phyloP scores from a whole-genome alignment of 805 yeast genomes.

The Candida anglica region DNA sequence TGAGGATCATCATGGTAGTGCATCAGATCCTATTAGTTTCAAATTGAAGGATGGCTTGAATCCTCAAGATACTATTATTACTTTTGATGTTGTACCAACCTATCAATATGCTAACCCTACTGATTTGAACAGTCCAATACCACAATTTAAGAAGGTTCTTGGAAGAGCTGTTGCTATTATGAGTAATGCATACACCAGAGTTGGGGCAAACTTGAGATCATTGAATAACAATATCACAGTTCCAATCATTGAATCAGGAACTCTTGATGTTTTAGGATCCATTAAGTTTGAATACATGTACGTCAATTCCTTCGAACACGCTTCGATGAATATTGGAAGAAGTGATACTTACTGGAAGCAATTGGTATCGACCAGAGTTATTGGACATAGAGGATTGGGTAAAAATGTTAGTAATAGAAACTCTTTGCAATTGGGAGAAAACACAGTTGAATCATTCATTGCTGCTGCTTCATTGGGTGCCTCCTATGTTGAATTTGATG shows the following conservation, averaged over 20 bases:
- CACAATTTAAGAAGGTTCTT: slow-evolving; percentile 30
- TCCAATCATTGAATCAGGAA: slow-evolving; percentile 71
- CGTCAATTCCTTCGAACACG: slow-evolving; percentile 71
- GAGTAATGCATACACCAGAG: slow-evolving; percentile 55
- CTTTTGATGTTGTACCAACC: slow-evolving; percentile 88
- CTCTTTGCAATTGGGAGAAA: slow-evolving; percentile 90
- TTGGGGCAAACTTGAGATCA: slow-evolving; percentile 65
- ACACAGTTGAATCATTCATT: slow-evolving; percentile 89
- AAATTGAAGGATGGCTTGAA: slow-evolving; percentile 45
- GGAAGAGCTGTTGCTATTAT: slow-evolving; percentile 85
- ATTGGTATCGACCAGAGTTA: slow-evolving; percentile 80
- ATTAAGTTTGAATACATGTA: slow-evolving; percentile 71
- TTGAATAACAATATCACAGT: slow-evolving; percentile 61
- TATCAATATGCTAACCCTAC: slow-evolving; percentile 44
- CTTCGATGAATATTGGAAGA: slow-evolving; percentile 57
- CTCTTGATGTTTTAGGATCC: slow-evolving; percentile 73
- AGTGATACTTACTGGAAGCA: slow-evolving; percentile 91
- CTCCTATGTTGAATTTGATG: slow-evolving; percentile 94
- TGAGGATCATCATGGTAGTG: slow-evolving; percentile 67
- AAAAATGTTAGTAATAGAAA: slow-evolving; percentile 70
- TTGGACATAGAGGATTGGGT: slow-evolving; percentile 95
- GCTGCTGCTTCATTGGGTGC: slow-evolving; percentile 97
- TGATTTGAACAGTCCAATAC: too few relatives aligned
- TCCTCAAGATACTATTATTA: slow-evolving; percentile 53
- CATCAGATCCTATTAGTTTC: slow-evolving; percentile 74